Conservation (phyloP, 306 rosid species). For the Lathyrus sativus region DNA sequence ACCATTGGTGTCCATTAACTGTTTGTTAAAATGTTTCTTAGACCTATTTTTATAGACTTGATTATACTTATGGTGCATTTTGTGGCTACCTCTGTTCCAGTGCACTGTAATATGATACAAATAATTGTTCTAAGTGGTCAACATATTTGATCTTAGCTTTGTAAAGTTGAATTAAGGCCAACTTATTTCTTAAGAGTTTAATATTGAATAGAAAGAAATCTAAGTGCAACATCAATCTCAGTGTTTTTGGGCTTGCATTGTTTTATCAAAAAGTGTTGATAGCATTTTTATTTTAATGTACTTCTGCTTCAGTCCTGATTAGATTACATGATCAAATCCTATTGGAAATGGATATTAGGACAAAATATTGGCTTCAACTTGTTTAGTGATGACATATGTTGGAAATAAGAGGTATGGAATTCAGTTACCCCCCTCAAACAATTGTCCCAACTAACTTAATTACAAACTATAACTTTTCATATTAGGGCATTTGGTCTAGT, state of each 20-base stretch:
- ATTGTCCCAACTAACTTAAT: not conserved
- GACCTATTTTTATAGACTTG: not conserved
- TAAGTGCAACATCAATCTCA: too few species aligned
- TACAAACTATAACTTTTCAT: not conserved
- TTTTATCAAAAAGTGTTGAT: too few species aligned
- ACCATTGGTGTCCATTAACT: constrained; percentile 3
- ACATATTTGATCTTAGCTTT: not conserved
- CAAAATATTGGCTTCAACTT: not conserved
- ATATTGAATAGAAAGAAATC: too few species aligned
- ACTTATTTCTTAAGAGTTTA: too few species aligned
- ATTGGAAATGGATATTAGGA: not conserved
- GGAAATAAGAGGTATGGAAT: not conserved
- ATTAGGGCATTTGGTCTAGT: constrained; percentile 17
- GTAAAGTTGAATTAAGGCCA: not conserved
- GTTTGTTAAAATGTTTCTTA: constrained; percentile 33
- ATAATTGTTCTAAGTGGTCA: not conserved
- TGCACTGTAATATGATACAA: not conserved
- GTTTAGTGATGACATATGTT: not conserved
- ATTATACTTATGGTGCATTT: not conserved
- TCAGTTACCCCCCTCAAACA: not conserved
- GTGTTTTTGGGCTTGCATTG: too few species aligned
- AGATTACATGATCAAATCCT: not conserved
- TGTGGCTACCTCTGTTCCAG: not conserved
- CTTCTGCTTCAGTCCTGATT: not conserved
- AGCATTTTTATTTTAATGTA: not conserved